Percentiles rank a stretch among this genome's conserved stretches.
These are phyloP conservation scores for Dendrostoma leiphaemia DNA, from an alignment of 2,329 filamentous ascomycete genomes.

Conservation along the genomic window DNA sequence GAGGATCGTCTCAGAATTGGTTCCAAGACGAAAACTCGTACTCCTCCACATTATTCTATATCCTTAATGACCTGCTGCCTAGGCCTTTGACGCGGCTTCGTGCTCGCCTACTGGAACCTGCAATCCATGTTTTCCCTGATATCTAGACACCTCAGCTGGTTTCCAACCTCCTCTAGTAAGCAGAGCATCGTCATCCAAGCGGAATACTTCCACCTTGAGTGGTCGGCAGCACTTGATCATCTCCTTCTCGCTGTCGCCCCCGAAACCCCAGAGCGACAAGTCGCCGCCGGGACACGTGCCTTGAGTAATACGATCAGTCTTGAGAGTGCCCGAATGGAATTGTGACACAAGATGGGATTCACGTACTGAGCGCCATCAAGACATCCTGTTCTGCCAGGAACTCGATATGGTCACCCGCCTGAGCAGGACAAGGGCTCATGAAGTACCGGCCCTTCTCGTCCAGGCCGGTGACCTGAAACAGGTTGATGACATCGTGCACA, in stretches of 20 bases:
- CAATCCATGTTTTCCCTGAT: slow-evolving; percentile 67
- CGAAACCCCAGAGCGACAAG: slow-evolving; percentile 79
- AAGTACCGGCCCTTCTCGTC: slow-evolving; percentile 73
- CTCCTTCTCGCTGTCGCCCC: slow-evolving; percentile 62
- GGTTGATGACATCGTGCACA: slow-evolving; percentile 81
- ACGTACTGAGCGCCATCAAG: slow-evolving; percentile 55
- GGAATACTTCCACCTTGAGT: slow-evolving; percentile 71
- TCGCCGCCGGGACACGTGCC: slow-evolving; percentile 79
- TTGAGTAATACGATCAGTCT: too few relatives aligned
- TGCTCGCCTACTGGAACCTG: slow-evolving; percentile 23
- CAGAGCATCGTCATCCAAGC: slow-evolving; percentile 51
- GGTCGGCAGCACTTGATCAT: slow-evolving; percentile 72
- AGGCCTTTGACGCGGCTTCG: background rate
- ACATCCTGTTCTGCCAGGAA: slow-evolving; percentile 80
- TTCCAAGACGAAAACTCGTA: too few relatives aligned
- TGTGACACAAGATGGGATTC: background rate
- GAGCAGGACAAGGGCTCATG: slow-evolving; percentile 64
- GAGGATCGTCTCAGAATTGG: too few relatives aligned
- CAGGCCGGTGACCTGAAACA: slow-evolving; percentile 81
- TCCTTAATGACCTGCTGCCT: too few relatives aligned
- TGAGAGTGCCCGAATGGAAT: too few relatives aligned
- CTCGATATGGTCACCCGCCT: slow-evolving; percentile 61
- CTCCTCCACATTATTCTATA: too few relatives aligned
- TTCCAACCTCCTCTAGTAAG: slow-evolving; percentile 60
- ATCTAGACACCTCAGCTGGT: slow-evolving; percentile 56